Conservation (phyloP, 2,329 filamentous ascomycete genomes). For the Fusarium metavorans region DNA sequence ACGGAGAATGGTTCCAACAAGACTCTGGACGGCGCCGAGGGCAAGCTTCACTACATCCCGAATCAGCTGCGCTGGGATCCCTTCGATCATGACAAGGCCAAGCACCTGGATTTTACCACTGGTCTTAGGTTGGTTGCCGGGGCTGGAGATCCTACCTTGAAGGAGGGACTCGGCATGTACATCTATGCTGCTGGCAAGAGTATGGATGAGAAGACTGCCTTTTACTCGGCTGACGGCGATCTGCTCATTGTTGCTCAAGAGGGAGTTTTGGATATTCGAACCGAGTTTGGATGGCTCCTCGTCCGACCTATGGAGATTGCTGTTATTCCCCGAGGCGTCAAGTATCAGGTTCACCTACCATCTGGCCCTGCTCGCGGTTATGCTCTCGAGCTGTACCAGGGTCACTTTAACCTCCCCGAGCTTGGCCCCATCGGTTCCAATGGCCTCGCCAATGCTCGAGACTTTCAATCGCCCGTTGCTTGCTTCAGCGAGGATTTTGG, state of each 20-base stretch:
- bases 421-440: constrained; percentile 80
- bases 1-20: constrained; percentile 42
- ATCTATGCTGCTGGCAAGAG: constrained; percentile 83
- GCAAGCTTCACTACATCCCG: constrained; percentile 60
- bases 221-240: constrained; percentile 87
- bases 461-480: constrained; percentile 81
- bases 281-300: constrained; percentile 79
- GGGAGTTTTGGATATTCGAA: constrained; percentile 80
- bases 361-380: constrained; percentile 76
- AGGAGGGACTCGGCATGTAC: constrained; percentile 83
- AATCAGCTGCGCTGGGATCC: constrained; percentile 88
- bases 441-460: constrained; percentile 78
- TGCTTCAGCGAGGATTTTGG: constrained; percentile 73
- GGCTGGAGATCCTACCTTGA: constrained; percentile 82
- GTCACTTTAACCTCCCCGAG: constrained; percentile 78
- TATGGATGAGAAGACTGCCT: constrained; percentile 81
- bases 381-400: constrained; percentile 79
- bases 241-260: constrained; percentile 82
- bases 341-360: constrained; percentile 77
- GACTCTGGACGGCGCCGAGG: constrained; percentile 34
- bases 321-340: constrained; percentile 79
- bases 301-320: constrained; percentile 84
- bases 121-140: constrained; percentile 79
- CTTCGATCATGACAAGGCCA: constrained; percentile 76
- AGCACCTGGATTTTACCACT: constrained; percentile 63